Evolutionary conservation across 2,329 filamentous ascomycete species (phyloP).

Genomic region (Incumbomyces lentus): DNA sequence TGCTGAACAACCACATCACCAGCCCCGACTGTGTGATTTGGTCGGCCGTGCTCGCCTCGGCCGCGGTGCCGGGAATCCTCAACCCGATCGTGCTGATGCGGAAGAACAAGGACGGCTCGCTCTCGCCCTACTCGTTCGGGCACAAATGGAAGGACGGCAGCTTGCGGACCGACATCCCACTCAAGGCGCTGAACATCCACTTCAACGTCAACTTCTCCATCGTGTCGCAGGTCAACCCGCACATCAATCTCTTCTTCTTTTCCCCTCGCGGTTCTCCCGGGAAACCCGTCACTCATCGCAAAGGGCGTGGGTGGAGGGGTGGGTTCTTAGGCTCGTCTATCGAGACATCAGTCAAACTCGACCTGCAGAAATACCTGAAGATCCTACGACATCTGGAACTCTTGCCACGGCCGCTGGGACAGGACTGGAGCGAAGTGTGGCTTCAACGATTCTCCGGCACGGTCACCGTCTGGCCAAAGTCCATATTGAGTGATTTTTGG

Average conservation of each 20-base stretch:
- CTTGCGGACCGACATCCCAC: constrained; percentile 84
- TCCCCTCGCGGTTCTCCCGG: constrained; percentile 85
- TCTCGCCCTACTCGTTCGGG: constrained; percentile 88
- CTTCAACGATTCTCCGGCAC: constrained; percentile 90
- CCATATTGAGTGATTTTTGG: constrained; percentile 65
- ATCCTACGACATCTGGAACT: constrained; percentile 87
- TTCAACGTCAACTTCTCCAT: constrained; percentile 99
- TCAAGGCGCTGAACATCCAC: constrained; percentile 86
- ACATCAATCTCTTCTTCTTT: constrained; percentile 99
- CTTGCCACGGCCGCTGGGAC: constrained; percentile 76
- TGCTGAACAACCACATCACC: constrained; percentile 90
- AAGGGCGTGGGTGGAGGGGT: constrained; percentile 87
- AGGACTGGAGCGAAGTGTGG: constrained; percentile 97
- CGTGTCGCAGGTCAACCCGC: constrained; percentile 78
- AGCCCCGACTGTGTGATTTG: constrained; percentile 96
- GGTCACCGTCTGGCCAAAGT: constrained; percentile 92
- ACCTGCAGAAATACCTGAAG: constrained; percentile 95
- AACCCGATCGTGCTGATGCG: constrained; percentile 91
- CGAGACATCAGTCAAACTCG: constrained; percentile 92
- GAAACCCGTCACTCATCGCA: constrained; percentile 84
- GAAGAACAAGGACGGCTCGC: constrained; percentile 64
- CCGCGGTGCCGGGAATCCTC: constrained; percentile 88
- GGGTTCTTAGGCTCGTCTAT: constrained; percentile 86
- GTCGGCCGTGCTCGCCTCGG: constrained; percentile 90
- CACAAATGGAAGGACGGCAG: constrained; percentile 99